Percentiles rank a stretch among this genome's conserved stretches.
phyloP scores from a whole-genome alignment of 75 land plant genomes.

The Pinus tabuliformis region DNA sequence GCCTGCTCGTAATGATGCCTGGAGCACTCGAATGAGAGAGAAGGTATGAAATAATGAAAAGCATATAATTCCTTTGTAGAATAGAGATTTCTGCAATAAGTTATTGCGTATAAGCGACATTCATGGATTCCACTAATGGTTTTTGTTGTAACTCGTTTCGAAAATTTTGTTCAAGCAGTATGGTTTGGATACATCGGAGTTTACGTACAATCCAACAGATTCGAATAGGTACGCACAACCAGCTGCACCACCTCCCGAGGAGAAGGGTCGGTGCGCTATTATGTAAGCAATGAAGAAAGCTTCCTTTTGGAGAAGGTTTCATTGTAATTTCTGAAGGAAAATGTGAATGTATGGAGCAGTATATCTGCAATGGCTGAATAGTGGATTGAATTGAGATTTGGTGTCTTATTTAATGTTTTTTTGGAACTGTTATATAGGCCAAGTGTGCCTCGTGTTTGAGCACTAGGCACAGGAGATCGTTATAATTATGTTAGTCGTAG shows the following conservation, averaged over 20 bases:
- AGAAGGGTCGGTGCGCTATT: conserved; percentile 65
- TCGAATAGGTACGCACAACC: conserved; percentile 48
- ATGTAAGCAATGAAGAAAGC: conserved; percentile 28
- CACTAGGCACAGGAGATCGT: no score
- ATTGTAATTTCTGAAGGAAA: no score
- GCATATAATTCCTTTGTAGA: conserved; percentile 4
- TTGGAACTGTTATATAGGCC: no score
- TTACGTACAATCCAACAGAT: conserved; percentile 92
- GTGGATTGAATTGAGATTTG: no score
- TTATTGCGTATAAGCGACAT: not conserved
- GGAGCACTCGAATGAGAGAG: conserved; percentile 96
- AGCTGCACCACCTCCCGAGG: conserved; percentile 48
- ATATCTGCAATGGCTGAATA: no score
- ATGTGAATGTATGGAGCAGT: no score
- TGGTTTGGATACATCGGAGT: conserved; percentile 93
- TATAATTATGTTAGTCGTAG: no score
- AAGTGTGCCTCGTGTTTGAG: no score
- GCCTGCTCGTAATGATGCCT: conserved; percentile 80
- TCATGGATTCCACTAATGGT: conserved; percentile 2
- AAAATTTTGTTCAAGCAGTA: conserved; percentile 46
- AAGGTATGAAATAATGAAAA: conserved; percentile 49
- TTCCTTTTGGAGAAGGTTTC: no score
- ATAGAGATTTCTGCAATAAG: not conserved
- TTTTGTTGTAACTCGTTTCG: conserved; percentile 4
- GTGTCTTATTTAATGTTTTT: no score